These are phyloP conservation scores for Gossypium bickii DNA, from an alignment of 345 rosid genomes.

Conservation along the genomic window DNA sequence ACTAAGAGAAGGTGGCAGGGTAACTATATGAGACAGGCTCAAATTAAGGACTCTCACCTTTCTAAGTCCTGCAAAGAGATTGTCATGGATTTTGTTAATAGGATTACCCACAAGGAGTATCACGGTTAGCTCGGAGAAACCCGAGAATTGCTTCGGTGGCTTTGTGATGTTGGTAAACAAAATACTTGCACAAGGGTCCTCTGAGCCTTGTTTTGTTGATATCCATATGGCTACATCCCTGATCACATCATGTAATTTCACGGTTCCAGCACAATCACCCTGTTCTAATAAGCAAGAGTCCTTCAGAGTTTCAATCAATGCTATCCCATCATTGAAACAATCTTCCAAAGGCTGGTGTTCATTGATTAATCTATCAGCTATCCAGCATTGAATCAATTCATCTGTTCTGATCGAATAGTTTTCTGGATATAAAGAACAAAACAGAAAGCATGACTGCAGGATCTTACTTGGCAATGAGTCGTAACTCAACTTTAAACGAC, in stretches of 20 bases:
- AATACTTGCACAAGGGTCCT: conserved; percentile 14
- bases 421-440: conserved; percentile 30
- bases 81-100: conserved; percentile 24
- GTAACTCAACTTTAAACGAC: conserved; percentile 26
- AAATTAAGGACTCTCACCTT: conserved; percentile 28
- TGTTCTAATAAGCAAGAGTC: conserved; percentile 33
- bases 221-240: conserved; percentile 31
- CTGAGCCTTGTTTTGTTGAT: conserved; percentile 8
- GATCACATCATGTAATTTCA: conserved; percentile 33
- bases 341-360: conserved; percentile 21
- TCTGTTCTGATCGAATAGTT: conserved; percentile 21
- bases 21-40: conserved; percentile 20
- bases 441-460: conserved; percentile 27
- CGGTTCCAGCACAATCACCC: conserved; percentile 24
- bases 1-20: conserved; percentile 24
- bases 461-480: conserved; percentile 26
- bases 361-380: conserved; percentile 29
- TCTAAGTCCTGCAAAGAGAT: conserved; percentile 19
- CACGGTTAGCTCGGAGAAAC: conserved; percentile 20
- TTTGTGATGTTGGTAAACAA: conserved; percentile 24
- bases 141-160: conserved; percentile 13
- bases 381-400: conserved; percentile 35
- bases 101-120: conserved; percentile 36
- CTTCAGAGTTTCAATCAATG: conserved; percentile 25
- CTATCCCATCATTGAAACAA: conserved; percentile 21